Evolutionary conservation across 192 early-diverging fungal species (phyloP), one percentile per base, ranked within the genome.

Genomic region (Chytriomyces sp.): DNA sequence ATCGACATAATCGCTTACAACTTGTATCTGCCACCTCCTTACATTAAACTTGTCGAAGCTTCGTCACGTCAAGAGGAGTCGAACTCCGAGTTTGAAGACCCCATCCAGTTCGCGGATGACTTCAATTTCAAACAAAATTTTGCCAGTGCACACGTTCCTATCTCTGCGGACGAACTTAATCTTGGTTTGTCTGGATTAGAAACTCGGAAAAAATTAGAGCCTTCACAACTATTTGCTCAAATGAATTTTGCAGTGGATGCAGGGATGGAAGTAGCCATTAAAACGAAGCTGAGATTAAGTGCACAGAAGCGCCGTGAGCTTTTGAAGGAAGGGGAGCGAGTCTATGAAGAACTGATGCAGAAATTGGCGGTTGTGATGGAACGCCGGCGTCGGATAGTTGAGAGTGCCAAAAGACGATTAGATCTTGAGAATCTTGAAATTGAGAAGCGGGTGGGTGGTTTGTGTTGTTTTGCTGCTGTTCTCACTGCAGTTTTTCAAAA

Each of bases 61-160:
- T 25, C 49, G 12, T 10, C 31, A 61, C 38, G 59, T 30, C 14
- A 61, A 14, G 12, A 8, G 17, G 28, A 61, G 0, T 30, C 32
- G 12, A 25, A 30, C 22, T 19, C 0, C 6, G n/a, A 33, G 5
- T 39, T 52, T 36, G 82, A 84, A 60, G 31, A 38, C 25, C 72
- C 80, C 3, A 38, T 85, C n/a, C 72, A 67, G 12, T 83, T 85
- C 64, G 78, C 81, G 36, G 84, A 85, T 36, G 41, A 52, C 31
- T 74, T 74, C 57, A 62, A 74, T 41, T 57, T 74, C 39, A 52
- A 38, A 22, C 53, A 66, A 28, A 74, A 68, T 28, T 68, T 68
- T 55, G 44, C 65, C 5, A n/a, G 30, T 19, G 22, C 17, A 14
- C 65, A 68, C 33, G 31, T 36, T 33, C 44, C 44, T 49, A 22